Base-by-base conservation (phyloP, 2,329 filamentous ascomycete genomes). In the Claviceps citrina region DNA sequence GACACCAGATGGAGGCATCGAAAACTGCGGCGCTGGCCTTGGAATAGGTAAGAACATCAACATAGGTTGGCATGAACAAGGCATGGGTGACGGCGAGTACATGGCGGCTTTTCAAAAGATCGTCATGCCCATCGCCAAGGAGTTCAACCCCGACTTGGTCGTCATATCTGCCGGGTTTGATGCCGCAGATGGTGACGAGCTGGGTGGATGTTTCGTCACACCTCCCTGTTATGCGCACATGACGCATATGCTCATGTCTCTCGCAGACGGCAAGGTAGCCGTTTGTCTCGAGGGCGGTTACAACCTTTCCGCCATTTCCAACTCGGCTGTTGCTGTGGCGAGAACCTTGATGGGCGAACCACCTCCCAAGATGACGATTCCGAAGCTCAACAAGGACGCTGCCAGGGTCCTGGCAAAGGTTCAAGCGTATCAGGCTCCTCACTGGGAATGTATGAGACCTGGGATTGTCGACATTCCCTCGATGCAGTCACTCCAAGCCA, bases 171-270 rank as follows among this genome's bases (percentile, higher is more conserved):
- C 91, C 31, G 91, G 91, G 1, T 98, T 98, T 51, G 91, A 98
- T 57, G 91, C 91, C 13, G 91, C 91, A 0, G 84, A 83, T 47
- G 91, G 91, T 10, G 91, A 98, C 58, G 80, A 91, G 54, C 71
- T 98, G 2, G 91, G 91, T 38, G 85, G 83, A 25, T 98, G 91
- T 57, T 89, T 85, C 53, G 91, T 98, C 5, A 81, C 86, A 1
- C 91, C 91, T 0, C 64, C 78, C 4, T 93, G 91, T 55, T 98
- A 96, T 56, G 84, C 87, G 12, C 89, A 98, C 55, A 96, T 98
- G 91, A 96, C 91, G 13, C 86, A 95, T 55, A 95, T 96, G 89
- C 73, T 98, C 36, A 96, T 95, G 87, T 86, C 84, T 2, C 68
- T 98, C 16, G 89, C 91, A 1, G 71, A 78, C 33, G 91, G 91